Percentiles rank a stretch among this genome's conserved stretches.
Evolutionary conservation across 768 basidiomycete genomes (phyloP).

Genomic region (Rhodotorula diobovata): DNA sequence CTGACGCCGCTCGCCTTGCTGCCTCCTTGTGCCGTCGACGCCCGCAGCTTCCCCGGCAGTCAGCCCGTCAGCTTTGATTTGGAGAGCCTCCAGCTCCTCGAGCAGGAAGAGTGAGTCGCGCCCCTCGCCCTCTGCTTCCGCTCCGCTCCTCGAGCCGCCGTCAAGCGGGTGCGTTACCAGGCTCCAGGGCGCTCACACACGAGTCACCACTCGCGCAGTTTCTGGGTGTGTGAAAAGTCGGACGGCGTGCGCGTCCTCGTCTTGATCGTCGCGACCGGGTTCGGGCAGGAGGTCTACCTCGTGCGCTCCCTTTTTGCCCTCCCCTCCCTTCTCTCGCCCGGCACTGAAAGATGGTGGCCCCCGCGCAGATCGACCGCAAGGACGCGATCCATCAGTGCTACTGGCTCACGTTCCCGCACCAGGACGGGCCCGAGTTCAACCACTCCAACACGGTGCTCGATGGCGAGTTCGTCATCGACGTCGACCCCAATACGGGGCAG

Average conservation of each 20-base stretch:
- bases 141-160: background rate
- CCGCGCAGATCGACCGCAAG: constrained; percentile 81
- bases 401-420: constrained; percentile 85
- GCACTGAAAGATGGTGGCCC: background rate
- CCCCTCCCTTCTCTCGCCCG: background rate
- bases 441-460: constrained; percentile 79
- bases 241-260: constrained; percentile 90
- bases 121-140: background rate
- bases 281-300: constrained; percentile 61
- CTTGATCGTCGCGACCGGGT: constrained; percentile 59
- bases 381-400: constrained; percentile 70
- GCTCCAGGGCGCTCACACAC: background rate
- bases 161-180: too few relatives aligned
- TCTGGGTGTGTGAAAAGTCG: constrained; percentile 99
- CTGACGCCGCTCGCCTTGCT: background rate
- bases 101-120: constrained; percentile 66
- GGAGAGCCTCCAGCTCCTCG: constrained; percentile 67
- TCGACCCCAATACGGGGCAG: constrained; percentile 66
- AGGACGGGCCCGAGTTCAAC: constrained; percentile 63
- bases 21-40: background rate
- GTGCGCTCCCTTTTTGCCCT: constrained; percentile 53
- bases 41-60: constrained; percentile 78
- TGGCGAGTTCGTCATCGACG: constrained; percentile 88
- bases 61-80: constrained; percentile 87
- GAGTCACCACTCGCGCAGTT: constrained; percentile 54